Evolutionary conservation across 805 yeast species (phyloP).

Genomic region (Kuraishia capsulata): DNA sequence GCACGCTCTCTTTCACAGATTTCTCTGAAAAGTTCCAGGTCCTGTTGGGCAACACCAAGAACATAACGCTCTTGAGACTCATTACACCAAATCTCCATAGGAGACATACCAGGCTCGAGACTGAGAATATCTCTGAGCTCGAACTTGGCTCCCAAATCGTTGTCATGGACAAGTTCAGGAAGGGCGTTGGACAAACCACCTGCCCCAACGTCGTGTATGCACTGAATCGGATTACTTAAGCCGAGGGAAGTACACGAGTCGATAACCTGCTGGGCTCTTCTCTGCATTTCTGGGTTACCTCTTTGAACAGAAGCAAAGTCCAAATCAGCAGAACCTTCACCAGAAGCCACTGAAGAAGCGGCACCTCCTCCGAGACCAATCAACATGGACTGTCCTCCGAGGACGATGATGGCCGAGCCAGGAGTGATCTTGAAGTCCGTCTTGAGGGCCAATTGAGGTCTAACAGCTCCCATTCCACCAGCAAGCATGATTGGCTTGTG

Average conservation of each 20-base stretch:
- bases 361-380: conserved; percentile 99
- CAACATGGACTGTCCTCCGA: conserved; percentile 97
- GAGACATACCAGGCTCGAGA: conserved; percentile 96
- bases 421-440: conserved; percentile 76
- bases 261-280: conserved; percentile 97
- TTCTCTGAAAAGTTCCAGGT: conserved; percentile 59
- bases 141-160: conserved; percentile 87
- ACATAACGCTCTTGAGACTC: conserved; percentile 99
- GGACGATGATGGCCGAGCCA: conserved; percentile 82
- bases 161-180: conserved; percentile 96
- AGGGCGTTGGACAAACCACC: conserved; percentile 97
- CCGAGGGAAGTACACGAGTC: conserved; percentile 89
- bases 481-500: conserved; percentile 99
- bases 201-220: conserved; percentile 98
- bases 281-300: conserved; percentile 98
- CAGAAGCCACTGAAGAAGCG: conserved; percentile 93
- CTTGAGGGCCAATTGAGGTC: conserved; percentile 89
- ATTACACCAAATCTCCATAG: conserved; percentile 99
- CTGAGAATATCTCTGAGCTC: conserved; percentile 86
- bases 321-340: conserved; percentile 91
- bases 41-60: conserved; percentile 77
- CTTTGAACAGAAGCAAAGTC: conserved; percentile 99
- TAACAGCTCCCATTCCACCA: conserved; percentile 96
- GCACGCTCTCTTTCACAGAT: conserved; percentile 95
- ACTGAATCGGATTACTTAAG: conserved; percentile 69